Evolutionary conservation across 2,329 filamentous ascomycete species (phyloP), one percentile per base, ranked within the genome.

Genomic region (Polychaeton citri): DNA sequence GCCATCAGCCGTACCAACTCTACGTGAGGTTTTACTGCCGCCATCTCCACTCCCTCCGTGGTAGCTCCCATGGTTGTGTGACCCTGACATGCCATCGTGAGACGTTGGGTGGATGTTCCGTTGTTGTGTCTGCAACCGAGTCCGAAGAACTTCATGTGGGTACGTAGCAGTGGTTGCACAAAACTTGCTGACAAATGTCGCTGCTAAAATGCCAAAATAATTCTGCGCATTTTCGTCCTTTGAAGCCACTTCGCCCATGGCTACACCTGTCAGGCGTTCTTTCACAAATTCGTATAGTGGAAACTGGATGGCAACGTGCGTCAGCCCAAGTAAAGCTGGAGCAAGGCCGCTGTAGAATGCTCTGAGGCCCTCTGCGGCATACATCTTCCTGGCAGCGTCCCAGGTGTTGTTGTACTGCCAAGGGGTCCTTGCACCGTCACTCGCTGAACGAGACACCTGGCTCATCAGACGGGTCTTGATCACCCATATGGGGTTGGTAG

Each of bases 391-490:
- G 36, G 86, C 87, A 3, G 90, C 90, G 62, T 98, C 90, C 36
- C 86, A 64, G 2, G 90, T 96, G 39, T 79, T 85, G 46, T 69
- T 74, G 60, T 98, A 98, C 55, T 95, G 82, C 85, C 87, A 96
- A 19, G 79, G 79, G n/a, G 76, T 71, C 37, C 76, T 71, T 35
- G 74, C 63, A 38, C 62, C 60, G 52, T 62, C 66, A 20, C 61
- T 68, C 44, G 71, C 65, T 42, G 64, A 68, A 24, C 66, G 59
- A 45, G 73, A 77, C 16, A 77, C 81, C 64, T 96, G 90, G 24
- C 90, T 94, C 90, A 96, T 96, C 49, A 98, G 73, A 47, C 90
- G 74, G 33, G 90, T 98, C 63, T 98, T 98, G 65, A 98, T 94
- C 24, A 98, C 90, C 90, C 90, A 98, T 42, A 98, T 98, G 1